phyloP scores from a whole-genome alignment of 306 rosid species.

The Prunus mira region DNA sequence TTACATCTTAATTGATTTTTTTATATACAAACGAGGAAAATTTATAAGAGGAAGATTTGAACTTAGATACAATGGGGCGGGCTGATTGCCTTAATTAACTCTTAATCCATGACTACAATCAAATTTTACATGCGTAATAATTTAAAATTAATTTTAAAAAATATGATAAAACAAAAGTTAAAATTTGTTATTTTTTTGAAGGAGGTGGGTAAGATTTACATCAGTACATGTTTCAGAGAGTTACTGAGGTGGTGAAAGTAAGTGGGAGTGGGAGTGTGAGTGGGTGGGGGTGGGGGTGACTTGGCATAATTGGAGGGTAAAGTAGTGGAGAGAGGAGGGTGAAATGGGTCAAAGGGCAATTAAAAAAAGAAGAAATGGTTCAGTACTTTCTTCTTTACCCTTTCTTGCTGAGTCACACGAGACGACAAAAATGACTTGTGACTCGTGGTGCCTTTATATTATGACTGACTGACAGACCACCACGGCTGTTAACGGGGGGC shows the following conservation, averaged over 20 bases:
- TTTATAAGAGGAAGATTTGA: too few species aligned
- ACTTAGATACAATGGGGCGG: too few species aligned
- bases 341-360: constrained; percentile 7
- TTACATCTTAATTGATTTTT: neutral
- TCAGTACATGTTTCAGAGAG: neutral
- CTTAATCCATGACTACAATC: too few species aligned
- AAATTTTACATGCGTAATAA: too few species aligned
- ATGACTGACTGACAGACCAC: neutral
- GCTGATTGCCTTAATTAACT: too few species aligned
- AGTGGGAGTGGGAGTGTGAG: neutral
- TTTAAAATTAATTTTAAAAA: neutral
- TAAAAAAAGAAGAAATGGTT: neutral
- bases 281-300: neutral
- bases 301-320: neutral
- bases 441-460: neutral
- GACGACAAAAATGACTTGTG: neutral
- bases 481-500: neutral
- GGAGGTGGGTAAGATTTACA: neutral
- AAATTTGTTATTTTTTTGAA: neutral
- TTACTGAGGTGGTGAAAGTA: neutral
- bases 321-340: neutral
- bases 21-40: too few species aligned
- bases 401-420: constrained; percentile 15
- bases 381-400: neutral
- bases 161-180: neutral